These are phyloP conservation scores for Nothopassalora personata DNA, from an alignment of 2,329 filamentous ascomycete genomes.

Conservation along the genomic window DNA sequence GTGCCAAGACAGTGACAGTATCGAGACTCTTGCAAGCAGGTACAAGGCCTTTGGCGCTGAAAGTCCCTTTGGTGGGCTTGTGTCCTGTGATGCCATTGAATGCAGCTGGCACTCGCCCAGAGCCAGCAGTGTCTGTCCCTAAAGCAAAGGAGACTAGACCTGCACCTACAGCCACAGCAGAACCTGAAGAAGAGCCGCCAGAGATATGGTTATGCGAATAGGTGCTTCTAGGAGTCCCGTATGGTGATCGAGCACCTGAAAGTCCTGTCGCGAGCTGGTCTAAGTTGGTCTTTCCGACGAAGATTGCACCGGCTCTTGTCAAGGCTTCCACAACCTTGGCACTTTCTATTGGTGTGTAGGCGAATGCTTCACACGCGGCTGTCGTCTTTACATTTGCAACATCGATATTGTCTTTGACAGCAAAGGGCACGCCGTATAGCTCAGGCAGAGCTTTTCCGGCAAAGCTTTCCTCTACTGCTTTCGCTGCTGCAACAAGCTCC, in stretches of 20 bases:
- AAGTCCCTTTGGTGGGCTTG: constrained; percentile 48
- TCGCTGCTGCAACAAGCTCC: constrained; percentile 38
- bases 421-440: constrained; percentile 54
- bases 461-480: constrained; percentile 38
- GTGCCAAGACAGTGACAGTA: constrained; percentile 52
- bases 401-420: constrained; percentile 54
- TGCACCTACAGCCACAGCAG: constrained; percentile 50
- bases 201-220: constrained; percentile 48
- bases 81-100: constrained; percentile 52
- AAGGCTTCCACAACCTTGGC: constrained; percentile 49
- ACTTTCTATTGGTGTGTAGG: constrained; percentile 45
- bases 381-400: constrained; percentile 49
- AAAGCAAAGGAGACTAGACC: constrained; percentile 52
- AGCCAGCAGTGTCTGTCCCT: constrained; percentile 54
- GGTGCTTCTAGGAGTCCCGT: constrained; percentile 51
- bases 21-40: constrained; percentile 55
- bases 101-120: constrained; percentile 49
- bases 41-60: constrained; percentile 47
- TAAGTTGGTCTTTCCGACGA: constrained; percentile 57
- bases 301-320: constrained; percentile 49
- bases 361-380: constrained; percentile 47
- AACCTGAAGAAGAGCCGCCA: constrained; percentile 55
- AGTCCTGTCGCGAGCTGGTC: constrained; percentile 60
- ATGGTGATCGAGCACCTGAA: constrained; percentile 54
- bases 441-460: constrained; percentile 41